Evolutionary conservation across 805 yeast species (phyloP).

Genomic region (Lachancea sp.): DNA sequence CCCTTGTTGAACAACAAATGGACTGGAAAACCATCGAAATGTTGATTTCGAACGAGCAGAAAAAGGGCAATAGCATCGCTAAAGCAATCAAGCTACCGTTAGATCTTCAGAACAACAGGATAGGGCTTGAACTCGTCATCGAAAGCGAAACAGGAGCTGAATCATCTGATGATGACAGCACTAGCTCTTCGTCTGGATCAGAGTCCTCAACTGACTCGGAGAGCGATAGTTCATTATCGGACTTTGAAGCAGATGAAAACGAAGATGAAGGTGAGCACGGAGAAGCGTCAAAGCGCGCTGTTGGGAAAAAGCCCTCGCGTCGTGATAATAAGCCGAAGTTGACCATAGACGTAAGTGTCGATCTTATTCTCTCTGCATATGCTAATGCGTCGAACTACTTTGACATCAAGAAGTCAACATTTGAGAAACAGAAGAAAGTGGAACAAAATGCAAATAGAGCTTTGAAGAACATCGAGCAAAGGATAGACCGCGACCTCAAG

Average conservation of each 20-base stretch:
- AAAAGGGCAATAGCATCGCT: constrained; percentile 60
- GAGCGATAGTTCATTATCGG: constrained; percentile 15
- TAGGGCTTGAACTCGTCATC: constrained; percentile 49
- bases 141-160: constrained; percentile 5
- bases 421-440: constrained; percentile 72
- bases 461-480: constrained; percentile 72
- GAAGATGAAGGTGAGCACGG: constrained; percentile 1
- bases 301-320: background rate
- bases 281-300: background rate
- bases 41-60: constrained; percentile 61
- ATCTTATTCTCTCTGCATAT: constrained; percentile 66
- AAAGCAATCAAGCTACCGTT: constrained; percentile 57
- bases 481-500: constrained; percentile 65
- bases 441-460: constrained; percentile 73
- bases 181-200: background rate
- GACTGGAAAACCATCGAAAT: constrained; percentile 90
- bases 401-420: constrained; percentile 67
- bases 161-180: background rate
- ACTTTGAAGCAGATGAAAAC: constrained; percentile 17
- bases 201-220: constrained; percentile 7
- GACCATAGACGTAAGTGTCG: constrained; percentile 47
- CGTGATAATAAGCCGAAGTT: background rate
- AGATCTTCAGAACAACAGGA: constrained; percentile 60
- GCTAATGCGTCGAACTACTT: constrained; percentile 85
- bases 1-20: constrained; percentile 72